Percentiles rank a stretch among this genome's conserved stretches.
These are phyloP conservation scores for Xylaria sp. DNA, from an alignment of 2,329 filamentous ascomycete species.

Conservation along the genomic window DNA sequence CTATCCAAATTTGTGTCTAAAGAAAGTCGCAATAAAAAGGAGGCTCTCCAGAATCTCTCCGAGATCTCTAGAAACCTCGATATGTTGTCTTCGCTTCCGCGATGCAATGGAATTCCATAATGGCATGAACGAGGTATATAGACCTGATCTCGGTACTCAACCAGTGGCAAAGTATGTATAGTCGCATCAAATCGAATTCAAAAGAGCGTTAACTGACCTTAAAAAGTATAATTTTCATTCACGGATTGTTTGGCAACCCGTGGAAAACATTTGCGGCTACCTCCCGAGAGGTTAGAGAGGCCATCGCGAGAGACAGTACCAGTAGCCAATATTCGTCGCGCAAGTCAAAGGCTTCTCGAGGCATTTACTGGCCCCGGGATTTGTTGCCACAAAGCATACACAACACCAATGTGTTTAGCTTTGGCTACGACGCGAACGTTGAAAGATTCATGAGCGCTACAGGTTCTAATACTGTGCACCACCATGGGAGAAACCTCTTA, in stretches of 20 bases:
- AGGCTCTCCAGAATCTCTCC: not conserved
- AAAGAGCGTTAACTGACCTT: not conserved
- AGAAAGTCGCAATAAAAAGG: not conserved
- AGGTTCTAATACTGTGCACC: not conserved
- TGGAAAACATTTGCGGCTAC: conserved; percentile 10
- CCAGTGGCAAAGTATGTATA: conserved; percentile 3
- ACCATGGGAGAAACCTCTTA: not conserved
- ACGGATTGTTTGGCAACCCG: conserved; percentile 9
- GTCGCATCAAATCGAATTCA: not conserved
- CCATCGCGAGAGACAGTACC: not conserved
- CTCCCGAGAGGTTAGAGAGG: not conserved
- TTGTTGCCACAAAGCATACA: not conserved
- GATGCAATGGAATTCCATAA: not conserved
- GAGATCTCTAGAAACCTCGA: not conserved
- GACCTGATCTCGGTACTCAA: not conserved
- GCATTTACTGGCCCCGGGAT: not conserved
- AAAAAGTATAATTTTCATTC: conserved; percentile 7
- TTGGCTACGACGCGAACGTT: not conserved
- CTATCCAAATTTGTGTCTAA: not conserved
- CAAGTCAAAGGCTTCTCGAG: not conserved
- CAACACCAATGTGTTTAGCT: not conserved
- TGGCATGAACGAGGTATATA: conserved; percentile 10
- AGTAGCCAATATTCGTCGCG: not conserved
- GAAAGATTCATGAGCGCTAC: not conserved
- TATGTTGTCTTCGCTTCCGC: not conserved